Base-by-base conservation (phyloP, 2,329 filamentous ascomycete genomes). In the Hirsutella rhossiliensis region DNA sequence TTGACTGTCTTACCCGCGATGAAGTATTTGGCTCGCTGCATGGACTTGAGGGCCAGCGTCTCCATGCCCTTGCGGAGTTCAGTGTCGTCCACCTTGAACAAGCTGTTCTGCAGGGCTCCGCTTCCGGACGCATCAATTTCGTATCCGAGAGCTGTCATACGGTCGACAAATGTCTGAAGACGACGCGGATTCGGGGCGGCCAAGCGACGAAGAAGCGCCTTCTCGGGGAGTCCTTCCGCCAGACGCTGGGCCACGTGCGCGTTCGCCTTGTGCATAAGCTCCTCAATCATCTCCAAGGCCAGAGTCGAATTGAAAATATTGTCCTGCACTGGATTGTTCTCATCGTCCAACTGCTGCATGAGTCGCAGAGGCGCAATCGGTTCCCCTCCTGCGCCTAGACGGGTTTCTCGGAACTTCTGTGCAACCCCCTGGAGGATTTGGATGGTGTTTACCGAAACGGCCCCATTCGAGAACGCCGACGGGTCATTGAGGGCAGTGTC, bases 11-110 rank as follows among this genome's bases (percentile, higher is more conserved):
- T 94, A 58, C 85, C 80, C 44, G 84, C 76, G 54, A 97, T 83
- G 58, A 81, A 94, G 69, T 98, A 98, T 65, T 96, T 97, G 58
- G 89, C 92, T 49, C 90, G 85, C 56, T 86, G 84, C 88, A 97
- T 95, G 32, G 88, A 82, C 72, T 98, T 98, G 62, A 95, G 75
- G 30, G 97, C 73, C 28, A 97, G 71, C 2, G 90, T 96, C 72
- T 98, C 92, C 86, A 98, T 95, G 50, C 92, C 92, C 78, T 94
- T 95, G 57, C 92, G 85, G 50, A 96, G 72, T 52, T 94, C 87
- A 31, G 78, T 66, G 61, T 98, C 88, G 40, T 94, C 82, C 37
- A 98, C 80, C 64, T 87, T 86, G 76, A 96, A 97, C 40, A 98
- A 71, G 62, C 90, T 95, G 70, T 88, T 94, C 65, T 97, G 92